Conservation (phyloP, 129 eudicot genomes). For the Daucus carota region DH1_v3.0 NC_030383.2:56071001-56071500, state of each 20-base stretch:
- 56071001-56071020: neutral
- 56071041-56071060: neutral
- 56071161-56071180: neutral
- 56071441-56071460: no score
- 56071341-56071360: neutral
- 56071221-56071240: neutral
- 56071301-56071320: no score
- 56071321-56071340: no score
- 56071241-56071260: neutral
- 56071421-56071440: no score
- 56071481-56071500: no score
- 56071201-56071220: neutral
- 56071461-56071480: no score
- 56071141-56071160: neutral
- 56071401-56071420: no score
- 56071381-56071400: no score
- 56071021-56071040: no score
- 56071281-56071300: no score
- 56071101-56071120: no score
- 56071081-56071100: neutral
- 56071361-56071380: neutral
- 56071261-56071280: neutral
- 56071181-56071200: neutral
- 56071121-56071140: neutral
- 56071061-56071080: neutral